phyloP scores from a whole-genome alignment of 2,329 filamentous ascomycete species.

The Fusarium incarnatum region DNA sequence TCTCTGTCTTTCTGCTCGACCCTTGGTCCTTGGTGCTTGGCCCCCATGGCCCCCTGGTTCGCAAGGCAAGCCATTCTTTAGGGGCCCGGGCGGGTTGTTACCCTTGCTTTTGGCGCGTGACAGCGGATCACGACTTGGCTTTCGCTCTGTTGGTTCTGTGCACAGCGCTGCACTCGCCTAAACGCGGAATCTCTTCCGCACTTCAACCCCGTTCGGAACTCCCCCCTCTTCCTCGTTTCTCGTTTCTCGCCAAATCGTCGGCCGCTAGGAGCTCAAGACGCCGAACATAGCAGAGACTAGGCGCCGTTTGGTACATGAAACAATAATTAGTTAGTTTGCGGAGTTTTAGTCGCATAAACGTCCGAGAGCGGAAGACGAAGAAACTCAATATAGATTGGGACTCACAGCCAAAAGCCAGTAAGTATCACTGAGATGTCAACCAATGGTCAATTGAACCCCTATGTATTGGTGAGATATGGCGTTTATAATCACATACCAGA shows the following conservation, averaged over 20 bases:
- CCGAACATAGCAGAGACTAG: constrained; percentile 5
- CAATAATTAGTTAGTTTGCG: constrained; percentile 3
- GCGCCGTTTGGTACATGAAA: constrained; percentile 34
- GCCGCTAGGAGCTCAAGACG: not conserved
- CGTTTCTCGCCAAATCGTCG: constrained; percentile 8
- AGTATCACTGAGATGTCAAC: not conserved
- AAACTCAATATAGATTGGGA: not conserved
- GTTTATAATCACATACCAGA: not conserved
- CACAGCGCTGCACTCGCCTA: constrained; percentile 43
- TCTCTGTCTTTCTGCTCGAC: not conserved
- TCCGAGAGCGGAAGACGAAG: constrained; percentile 5
- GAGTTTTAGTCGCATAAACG: constrained; percentile 15
- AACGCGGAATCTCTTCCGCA: constrained; percentile 43
- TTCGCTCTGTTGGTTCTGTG: constrained; percentile 19
- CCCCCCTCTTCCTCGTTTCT: not conserved
- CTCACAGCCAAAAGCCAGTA: not conserved
- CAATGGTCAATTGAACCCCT: not conserved
- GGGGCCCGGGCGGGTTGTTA: constrained; percentile 18
- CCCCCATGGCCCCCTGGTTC: constrained; percentile 12
- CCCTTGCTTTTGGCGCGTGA: constrained; percentile 45
- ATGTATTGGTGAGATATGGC: not conserved
- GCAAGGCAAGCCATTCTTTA: constrained; percentile 26
- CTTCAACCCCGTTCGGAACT: not conserved
- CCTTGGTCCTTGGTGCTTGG: not conserved
- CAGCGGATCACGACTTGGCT: constrained; percentile 25